Conservation (phyloP, 805 yeast species). For the Pichia manshurica region DNA sequence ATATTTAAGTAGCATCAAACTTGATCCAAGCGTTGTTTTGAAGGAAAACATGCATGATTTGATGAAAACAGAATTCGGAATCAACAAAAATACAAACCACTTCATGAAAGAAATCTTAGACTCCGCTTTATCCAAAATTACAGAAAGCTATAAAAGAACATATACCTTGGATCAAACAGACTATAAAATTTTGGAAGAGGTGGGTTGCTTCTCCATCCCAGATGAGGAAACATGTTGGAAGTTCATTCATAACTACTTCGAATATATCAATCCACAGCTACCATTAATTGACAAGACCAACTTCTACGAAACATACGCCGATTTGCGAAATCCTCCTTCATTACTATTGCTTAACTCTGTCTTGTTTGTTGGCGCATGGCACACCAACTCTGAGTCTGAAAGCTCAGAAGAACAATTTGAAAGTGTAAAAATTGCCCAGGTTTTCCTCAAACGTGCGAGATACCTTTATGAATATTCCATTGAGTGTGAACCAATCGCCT, state of each 20-base stretch:
- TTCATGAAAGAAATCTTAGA: slow-evolving; percentile 20
- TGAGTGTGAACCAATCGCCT: slow-evolving; percentile 59
- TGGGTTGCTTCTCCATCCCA: slow-evolving; percentile 71
- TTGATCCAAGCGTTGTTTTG: slow-evolving; percentile 23
- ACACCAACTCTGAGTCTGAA: slow-evolving; percentile 47
- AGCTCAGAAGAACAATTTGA: slow-evolving; percentile 47
- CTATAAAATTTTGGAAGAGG: slow-evolving; percentile 52
- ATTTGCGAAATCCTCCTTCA: slow-evolving; percentile 55
- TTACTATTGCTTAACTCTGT: slow-evolving; percentile 57
- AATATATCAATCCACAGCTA: slow-evolving; percentile 55
- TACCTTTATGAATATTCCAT: slow-evolving; percentile 63
- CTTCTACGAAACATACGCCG: slow-evolving; percentile 55
- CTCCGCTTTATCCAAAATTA: slow-evolving; percentile 16
- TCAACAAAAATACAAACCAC: slow-evolving; percentile 17
- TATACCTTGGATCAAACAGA: slow-evolving; percentile 37
- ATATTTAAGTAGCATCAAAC: slow-evolving; percentile 18
- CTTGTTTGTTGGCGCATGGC: slow-evolving; percentile 61
- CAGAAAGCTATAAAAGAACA: slow-evolving; percentile 15
- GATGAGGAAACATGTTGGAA: slow-evolving; percentile 56
- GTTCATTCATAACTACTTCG: slow-evolving; percentile 56
- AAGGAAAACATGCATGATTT: slow-evolving; percentile 17
- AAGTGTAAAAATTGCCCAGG: slow-evolving; percentile 29
- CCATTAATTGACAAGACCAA: slow-evolving; percentile 61
- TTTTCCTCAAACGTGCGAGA: slow-evolving; percentile 42
- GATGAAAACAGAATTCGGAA: slow-evolving; percentile 12